Evolutionary conservation across 495 filamentous ascomycete genomes (phyloP).

Genomic region (Mytilinidion resinicola): DNA sequence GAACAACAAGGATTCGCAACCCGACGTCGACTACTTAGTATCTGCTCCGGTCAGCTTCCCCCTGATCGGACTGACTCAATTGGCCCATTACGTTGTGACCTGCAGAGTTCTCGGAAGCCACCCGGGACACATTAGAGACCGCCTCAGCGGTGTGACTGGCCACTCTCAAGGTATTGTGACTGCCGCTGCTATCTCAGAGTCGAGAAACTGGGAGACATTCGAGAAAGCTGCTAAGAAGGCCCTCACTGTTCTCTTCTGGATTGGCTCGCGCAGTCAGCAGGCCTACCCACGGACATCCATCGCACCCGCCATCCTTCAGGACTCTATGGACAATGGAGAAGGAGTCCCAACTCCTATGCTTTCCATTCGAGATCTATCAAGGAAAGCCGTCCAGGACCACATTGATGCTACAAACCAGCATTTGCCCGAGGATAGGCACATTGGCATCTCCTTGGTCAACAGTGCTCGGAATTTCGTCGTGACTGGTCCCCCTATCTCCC

Average conservation of each 20-base stretch:
- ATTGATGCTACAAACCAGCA: slow-evolving; percentile 95
- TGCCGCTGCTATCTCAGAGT: slow-evolving; percentile 84
- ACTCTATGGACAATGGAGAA: slow-evolving; percentile 90
- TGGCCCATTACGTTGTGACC: slow-evolving; percentile 88
- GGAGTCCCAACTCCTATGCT: slow-evolving; percentile 95
- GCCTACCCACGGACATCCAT: slow-evolving; percentile 92
- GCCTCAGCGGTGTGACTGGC: slow-evolving; percentile 80
- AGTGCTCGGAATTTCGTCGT: slow-evolving; percentile 96
- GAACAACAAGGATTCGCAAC: slow-evolving; percentile 75
- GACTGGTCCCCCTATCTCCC: slow-evolving; percentile 87
- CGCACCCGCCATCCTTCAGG: slow-evolving; percentile 84
- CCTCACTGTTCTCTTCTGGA: slow-evolving; percentile 97
- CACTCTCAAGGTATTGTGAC: slow-evolving; percentile 96
- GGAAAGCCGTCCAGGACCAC: slow-evolving; percentile 80
- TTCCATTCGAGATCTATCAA: slow-evolving; percentile 86
- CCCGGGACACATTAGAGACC: slow-evolving; percentile 76
- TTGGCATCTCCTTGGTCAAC: slow-evolving; percentile 91
- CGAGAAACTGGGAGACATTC: slow-evolving; percentile 85
- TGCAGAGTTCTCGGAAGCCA: slow-evolving; percentile 83
- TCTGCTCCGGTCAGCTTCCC: slow-evolving; percentile 97
- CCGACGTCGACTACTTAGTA: slow-evolving; percentile 90
- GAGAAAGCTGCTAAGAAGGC: slow-evolving; percentile 67
- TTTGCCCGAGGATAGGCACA: slow-evolving; percentile 84
- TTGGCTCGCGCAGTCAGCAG: slow-evolving; percentile 96
- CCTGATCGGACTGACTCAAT: slow-evolving; percentile 88